Base-by-base conservation (phyloP, 78 protist genomes). In the Planoprotostelium fungivorum region DNA sequence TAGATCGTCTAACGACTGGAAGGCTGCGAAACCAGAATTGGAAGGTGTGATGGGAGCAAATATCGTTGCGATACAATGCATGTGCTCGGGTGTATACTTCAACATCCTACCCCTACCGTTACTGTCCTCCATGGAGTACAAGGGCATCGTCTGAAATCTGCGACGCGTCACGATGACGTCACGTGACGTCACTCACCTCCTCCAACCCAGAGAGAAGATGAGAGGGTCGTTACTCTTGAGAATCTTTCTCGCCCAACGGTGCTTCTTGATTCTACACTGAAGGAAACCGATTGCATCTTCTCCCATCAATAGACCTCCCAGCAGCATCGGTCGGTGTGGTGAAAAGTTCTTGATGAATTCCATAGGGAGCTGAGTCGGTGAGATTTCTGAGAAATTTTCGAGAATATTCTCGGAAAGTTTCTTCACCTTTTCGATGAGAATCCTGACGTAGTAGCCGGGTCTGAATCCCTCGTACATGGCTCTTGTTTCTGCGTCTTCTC, bases 1-100 rank as follows among this genome's bases (percentile, higher is more conserved):
- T n/a, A n/a, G n/a, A 35, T 86, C 63, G 63, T 84, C 73, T 16
- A 87, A 34, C 36, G 83, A 38, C 35, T 90, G 91, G 90, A 97
- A 94, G 1, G 93, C 94, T 10, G 93, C 86, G 93, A 97, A 84
- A 25, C 97, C 96, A 1, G 97, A 89, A 38, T 90, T 89, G 0
- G 97, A 97, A 25, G 99, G 97, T 5, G 96, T 89, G 29, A 95
- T 1, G 16, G 98, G 98, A 9, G 98, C 99, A 88, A 90, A 98
- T 88, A 98, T 96, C 34, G 96, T 63, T 9, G 98, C 99, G 34
- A 90, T 37, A 94, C 99, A 99, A 92, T 99, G 99, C 97, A 98
- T 95, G 95, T 98, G 99, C 87, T 94, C 95, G 0, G 99, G 99
- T 0, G 99, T 98, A 96, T 99, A 99, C 91, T 99, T 99, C 85